Evolutionary conservation across 257 asterid genomes (phyloP).

Genomic region (Catharanthus roseus): DNA sequence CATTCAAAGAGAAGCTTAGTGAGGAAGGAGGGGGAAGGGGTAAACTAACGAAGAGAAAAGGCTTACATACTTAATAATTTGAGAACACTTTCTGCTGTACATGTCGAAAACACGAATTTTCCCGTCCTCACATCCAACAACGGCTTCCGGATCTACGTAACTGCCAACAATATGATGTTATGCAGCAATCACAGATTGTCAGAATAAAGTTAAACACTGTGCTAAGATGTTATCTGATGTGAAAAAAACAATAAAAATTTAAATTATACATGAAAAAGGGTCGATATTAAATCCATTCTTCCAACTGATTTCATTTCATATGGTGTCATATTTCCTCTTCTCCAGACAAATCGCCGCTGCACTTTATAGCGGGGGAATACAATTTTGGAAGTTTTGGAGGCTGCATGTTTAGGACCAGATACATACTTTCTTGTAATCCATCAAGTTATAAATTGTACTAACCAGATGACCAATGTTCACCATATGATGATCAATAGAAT

Average conservation of each 20-base stretch:
- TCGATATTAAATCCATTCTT: not conserved
- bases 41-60: constrained; percentile 1
- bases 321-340: not conserved
- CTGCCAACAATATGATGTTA: constrained; percentile 33
- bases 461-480: not conserved
- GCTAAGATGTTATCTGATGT: not conserved
- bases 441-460: too few species aligned
- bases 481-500: not conserved
- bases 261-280: not conserved
- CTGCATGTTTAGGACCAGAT: not conserved
- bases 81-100: constrained; percentile 87
- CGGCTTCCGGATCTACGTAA: constrained; percentile 89
- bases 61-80: constrained; percentile 60
- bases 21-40: too few species aligned
- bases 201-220: not conserved
- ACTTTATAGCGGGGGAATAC: not conserved
- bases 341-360: not conserved
- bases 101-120: constrained; percentile 85
- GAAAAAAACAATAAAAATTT: not conserved
- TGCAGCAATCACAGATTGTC: not conserved
- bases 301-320: not conserved
- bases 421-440: not conserved
- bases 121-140: constrained; percentile 92
- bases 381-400: not conserved
- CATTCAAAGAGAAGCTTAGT: not conserved